Evolutionary conservation across 2,329 filamentous ascomycete species (phyloP).

Genomic region (Akanthomyces dipterigenus): DNA sequence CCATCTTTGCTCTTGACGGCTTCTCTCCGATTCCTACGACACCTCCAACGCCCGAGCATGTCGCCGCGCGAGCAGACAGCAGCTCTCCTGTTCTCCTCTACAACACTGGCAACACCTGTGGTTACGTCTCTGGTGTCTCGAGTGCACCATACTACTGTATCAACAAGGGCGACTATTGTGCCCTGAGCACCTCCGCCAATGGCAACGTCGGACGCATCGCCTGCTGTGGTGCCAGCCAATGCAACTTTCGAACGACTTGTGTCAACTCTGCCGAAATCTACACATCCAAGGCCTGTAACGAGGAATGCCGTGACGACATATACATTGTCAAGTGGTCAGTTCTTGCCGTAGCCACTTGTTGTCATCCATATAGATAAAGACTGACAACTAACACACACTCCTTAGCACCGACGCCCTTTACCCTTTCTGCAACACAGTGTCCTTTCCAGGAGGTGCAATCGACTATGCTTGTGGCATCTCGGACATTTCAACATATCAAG

Average conservation of each 20-base stretch:
- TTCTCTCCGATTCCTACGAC: slow-evolving; percentile 6
- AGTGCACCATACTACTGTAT: slow-evolving; percentile 35
- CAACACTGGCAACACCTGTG: slow-evolving; percentile 45
- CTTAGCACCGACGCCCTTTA: slow-evolving; percentile 27
- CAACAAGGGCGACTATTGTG: slow-evolving; percentile 27
- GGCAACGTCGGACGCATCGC: slow-evolving; percentile 30
- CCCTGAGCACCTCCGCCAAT: slow-evolving; percentile 29
- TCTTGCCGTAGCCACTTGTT: neutral
- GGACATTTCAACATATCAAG: slow-evolving; percentile 26
- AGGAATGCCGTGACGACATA: slow-evolving; percentile 33
- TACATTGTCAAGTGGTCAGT: slow-evolving; percentile 41
- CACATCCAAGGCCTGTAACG: slow-evolving; percentile 31
- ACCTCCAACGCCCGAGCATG: slow-evolving; percentile 23
- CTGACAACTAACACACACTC: slow-evolving; percentile 14
- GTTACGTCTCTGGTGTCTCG: slow-evolving; percentile 36
- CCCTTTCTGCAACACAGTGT: slow-evolving; percentile 40
- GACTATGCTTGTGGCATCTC: slow-evolving; percentile 39
- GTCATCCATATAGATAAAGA: neutral
- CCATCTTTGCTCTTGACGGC: slow-evolving; percentile 8
- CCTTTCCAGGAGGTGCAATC: slow-evolving; percentile 32
- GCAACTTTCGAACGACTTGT: slow-evolving; percentile 31
- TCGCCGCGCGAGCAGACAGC: slow-evolving; percentile 25
- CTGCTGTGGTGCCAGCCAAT: slow-evolving; percentile 33
- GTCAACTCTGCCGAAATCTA: slow-evolving; percentile 31
- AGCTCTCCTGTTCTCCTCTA: slow-evolving; percentile 28